Base-by-base conservation (phyloP, 768 basidiomycete genomes). In the Trametes gibbosa region DNA sequence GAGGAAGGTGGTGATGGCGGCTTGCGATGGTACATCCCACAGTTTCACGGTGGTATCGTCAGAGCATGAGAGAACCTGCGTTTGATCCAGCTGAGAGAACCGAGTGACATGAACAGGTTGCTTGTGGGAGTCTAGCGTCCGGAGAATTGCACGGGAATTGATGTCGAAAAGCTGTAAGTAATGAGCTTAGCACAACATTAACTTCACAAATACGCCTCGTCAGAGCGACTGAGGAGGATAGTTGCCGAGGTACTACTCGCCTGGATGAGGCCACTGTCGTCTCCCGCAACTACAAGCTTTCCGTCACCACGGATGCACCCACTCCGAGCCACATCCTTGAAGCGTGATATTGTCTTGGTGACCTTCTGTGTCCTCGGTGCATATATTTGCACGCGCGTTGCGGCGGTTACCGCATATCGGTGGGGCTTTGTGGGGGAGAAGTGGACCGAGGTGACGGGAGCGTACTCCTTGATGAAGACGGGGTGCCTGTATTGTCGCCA, bases 401-500 rank as follows among this genome's bases (percentile, higher is more conserved):
- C 94, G 1, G 95, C 91, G 25, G 95, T 97, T 56, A 98, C 95
- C 24, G 95, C 96, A 78, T 95, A 98, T 69, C 90, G 80, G 71
- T 99, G 94, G 5, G 96, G 96, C 72, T 84, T 87, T 25, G 89
- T 77, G 1, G 85, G 85, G 1, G 92, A 85, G 74, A 98, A 98
- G 71, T 98, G 92, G 32, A 99, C 81, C 16, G 91, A 92, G 53
- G 96, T 98, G 65, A 99, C 87, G 16, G 95, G 94, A 0, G 94
- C 93, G 70, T 96, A 96, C 77, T 98, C 93, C 75, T 97, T 98
- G 72, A 98, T 83, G 72, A 98, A 99, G 0, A 98, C 90, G 3
- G 92, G 92, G 59, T 90, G 81, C 65, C 86, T 92, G 75, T 90
- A 94, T 67, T 89, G 86, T 46, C 92, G 82, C 92, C 92, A 95